These are phyloP conservation scores for Daedaleopsis sinensis DNA, from an alignment of 768 basidiomycete genomes.

Conservation along the genomic window DNA sequence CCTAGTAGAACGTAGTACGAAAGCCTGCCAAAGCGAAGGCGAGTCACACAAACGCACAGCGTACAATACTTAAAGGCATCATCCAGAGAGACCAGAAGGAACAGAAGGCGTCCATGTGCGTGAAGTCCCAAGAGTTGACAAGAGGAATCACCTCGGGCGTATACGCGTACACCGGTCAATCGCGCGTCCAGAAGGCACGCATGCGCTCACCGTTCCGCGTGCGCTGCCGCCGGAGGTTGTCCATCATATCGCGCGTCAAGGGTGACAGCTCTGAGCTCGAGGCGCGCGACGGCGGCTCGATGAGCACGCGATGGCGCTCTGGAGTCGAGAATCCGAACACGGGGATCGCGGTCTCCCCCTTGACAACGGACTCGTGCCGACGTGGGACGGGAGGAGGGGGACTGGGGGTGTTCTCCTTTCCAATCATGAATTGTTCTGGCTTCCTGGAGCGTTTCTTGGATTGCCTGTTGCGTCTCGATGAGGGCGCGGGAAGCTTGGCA, in stretches of 20 bases:
- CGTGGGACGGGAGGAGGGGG: conserved; percentile 4
- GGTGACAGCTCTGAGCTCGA: conserved; percentile 78
- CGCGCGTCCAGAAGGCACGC: conserved; percentile 19
- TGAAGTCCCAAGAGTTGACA: background rate
- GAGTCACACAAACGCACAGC: background rate
- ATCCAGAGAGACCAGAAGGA: background rate
- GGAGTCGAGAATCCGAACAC: background rate
- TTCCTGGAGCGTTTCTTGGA: conserved; percentile 15
- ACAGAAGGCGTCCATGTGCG: background rate
- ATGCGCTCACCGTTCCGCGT: conserved; percentile 22
- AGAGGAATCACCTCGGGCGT: background rate
- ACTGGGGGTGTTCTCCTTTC: conserved; percentile 32
- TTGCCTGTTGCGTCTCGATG: background rate
- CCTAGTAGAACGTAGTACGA: background rate
- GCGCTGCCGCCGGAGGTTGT: conserved; percentile 51
- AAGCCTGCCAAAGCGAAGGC: background rate
- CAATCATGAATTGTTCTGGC: conserved; percentile 10
- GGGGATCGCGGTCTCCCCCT: background rate
- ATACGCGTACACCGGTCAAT: background rate
- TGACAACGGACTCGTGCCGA: background rate
- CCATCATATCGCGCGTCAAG: conserved; percentile 68
- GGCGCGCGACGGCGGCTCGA: conserved; percentile 56
- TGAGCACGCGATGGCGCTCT: conserved; percentile 25
- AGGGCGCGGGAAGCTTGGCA: background rate
- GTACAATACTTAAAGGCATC: background rate